Evolutionary conservation across 169 alveolate species (phyloP).

Genomic region (Blepharisma undulans): DNA sequence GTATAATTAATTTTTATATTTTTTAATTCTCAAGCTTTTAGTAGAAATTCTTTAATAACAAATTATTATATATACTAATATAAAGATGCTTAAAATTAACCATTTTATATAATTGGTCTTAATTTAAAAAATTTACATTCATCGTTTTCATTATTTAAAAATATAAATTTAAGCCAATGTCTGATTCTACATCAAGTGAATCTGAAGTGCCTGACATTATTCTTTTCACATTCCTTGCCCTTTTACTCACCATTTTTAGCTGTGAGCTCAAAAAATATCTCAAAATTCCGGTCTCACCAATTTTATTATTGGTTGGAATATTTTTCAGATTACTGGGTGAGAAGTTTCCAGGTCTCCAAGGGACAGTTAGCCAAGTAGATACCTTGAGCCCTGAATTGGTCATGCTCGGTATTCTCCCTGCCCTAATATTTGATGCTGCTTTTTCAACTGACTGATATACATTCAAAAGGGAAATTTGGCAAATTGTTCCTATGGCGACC

Average conservation of each 20-base stretch:
- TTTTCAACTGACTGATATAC: constrained; percentile 64
- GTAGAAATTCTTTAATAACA: no score
- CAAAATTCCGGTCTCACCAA: background rate
- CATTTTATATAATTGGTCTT: no score
- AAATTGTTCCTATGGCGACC: constrained; percentile 49
- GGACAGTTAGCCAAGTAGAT: constrained; percentile 1
- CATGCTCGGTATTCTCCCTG: constrained; percentile 53
- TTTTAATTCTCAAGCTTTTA: no score
- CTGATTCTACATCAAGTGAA: background rate
- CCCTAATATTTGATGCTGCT: constrained; percentile 60
- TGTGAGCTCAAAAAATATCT: background rate
- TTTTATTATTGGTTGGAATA: background rate
- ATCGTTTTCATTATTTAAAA: no score
- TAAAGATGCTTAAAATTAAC: no score
- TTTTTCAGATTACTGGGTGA: background rate
- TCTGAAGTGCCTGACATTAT: background rate
- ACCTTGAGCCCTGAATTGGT: constrained; percentile 43
- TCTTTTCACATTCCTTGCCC: background rate
- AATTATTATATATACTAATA: no score
- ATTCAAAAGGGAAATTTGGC: constrained; percentile 44
- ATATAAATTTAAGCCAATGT: background rate
- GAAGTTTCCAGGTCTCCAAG: background rate
- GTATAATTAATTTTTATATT: background rate
- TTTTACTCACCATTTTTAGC: background rate
- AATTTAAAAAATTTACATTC: no score